Evolutionary conservation across 768 basidiomycete species (phyloP), one percentile per base, ranked within the genome.

Genomic region (Phanerodontia chrysosporium): DNA sequence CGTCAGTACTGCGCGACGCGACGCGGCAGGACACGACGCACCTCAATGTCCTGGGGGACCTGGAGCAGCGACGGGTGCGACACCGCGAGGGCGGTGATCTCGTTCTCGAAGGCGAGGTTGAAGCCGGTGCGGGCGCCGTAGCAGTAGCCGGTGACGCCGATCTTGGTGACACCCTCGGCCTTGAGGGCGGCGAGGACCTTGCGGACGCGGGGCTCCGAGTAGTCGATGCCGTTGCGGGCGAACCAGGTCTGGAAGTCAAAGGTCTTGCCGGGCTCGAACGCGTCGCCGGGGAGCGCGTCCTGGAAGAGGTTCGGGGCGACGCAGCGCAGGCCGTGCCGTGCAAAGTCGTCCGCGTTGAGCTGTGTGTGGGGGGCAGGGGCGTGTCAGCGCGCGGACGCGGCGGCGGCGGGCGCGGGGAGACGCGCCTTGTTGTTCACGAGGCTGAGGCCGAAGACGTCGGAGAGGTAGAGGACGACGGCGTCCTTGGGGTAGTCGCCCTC

Each of bases 91-190:
- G 73, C 85, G 51, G 78, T 69, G 68, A 83, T 75, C 49, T 76
- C 60, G 60, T 78, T 76, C 1, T 83, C 81, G 64, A 85, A 81
- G 2, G 83, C 83, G 54, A 87, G 77, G 64, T 88, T 79, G 73
- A 87, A 84, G 42, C 76, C 78, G 55, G 82, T 83, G 49, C 84
- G 82, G 14, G 70, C 87, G 59, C 87, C 86, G 56, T 81, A 85
- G 74, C 90, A 92, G 75, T 84, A 90, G 2, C 86, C 87, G 4
- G 80, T 79, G 0, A 84, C 83, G 0, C 74, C 87, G 58, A 91
- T 79, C 7, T 68, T 68, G 1, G 75, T 82, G 22, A 90, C 74
- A 1, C 88, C 89, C 60, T 80, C 65, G 30, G 71, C 79, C 67
- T 83, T 85, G 60, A 92, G 78, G 0, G 75, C 80, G 3, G 67